Evolutionary conservation across 129 eudicot species (phyloP), one percentile per base, ranked within the genome.

Genomic region (Logfia minima): DNA sequence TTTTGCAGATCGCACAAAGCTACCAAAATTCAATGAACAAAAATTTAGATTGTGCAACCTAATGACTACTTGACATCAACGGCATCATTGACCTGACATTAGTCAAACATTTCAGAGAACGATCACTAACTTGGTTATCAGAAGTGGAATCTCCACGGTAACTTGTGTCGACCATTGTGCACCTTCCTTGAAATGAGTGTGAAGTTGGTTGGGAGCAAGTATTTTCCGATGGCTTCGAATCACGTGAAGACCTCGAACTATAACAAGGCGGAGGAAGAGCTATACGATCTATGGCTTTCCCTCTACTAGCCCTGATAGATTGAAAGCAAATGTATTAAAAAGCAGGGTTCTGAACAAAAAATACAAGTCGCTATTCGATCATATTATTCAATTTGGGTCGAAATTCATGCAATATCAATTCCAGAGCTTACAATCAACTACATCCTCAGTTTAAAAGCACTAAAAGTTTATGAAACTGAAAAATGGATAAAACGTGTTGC

Each of bases 1-100:
- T 76, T 60, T 90, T 74, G 84, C 98, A 93, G 39, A 93, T 89
- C 11, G 98, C 93, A 65, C 98, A 93, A 28, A 89, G 84, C 98
- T 93, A 89, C 34, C 10, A 72, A 45, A 63, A 75, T 29, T 31
- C 58, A 21, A 19, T 64, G 24, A 75, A 34, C 6, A 13, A 17
- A 48, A 18, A n/a, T 43, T 64, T n/a, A 73, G 41, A 32, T 22
- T 11, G 9, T 37, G 51, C 11, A 0, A 67, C 31, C 24, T 9
- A 8, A 55, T 14, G 22, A 8, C 17, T 19, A 55, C 69, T 41
- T 14, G 11, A 58, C 4, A 24, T 14, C 66, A 22, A 34, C 45
- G 14, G 19, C 24, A n/a, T 64, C 67, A 41, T 62, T 28, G 22
- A 74, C 45, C 11, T 19, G 7, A 9, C 10, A 66, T 48, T 41